Base-by-base conservation (phyloP, 2,329 filamentous ascomycete species). In the Fusarium sambucinum region DNA sequence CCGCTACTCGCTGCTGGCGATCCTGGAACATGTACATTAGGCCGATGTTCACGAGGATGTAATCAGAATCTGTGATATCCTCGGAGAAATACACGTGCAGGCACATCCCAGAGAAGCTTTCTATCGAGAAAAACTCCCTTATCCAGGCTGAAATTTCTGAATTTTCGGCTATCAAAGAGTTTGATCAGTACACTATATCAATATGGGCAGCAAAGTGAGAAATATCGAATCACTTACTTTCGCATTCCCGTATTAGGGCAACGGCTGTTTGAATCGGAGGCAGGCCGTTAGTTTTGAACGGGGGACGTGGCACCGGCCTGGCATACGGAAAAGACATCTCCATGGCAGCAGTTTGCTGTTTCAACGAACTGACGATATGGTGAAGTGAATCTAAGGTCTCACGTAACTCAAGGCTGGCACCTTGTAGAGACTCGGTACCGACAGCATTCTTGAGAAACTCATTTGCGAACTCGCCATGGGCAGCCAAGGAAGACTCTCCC, bases 401-500 rank as follows among this genome's bases (percentile, higher is more conserved):
- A 6, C 74, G 72, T 68, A 80, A 67, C 62, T 79, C 76, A 1
- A 78, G 70, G 10, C 74, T 71, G 0, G 74, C 69, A 8, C 70
- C 73, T 25, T 73, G 70, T 1, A 76, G 52, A 12, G 75, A 68
- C n/a, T 64, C 73, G 25, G 74, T 72, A 13, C 70, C 73, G 17
- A 79, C 78, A 6, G 77, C 77, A 55, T 81, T 77, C 23, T 79
- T 75, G 4, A 82, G 70, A 42, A 84, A 81, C 48, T 84, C 80
- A 23, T 79, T 82, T 33, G 82, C 82, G 63, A 84, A 84, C 14
- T 77, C 78, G 2, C 82, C 81, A 56, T 84, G 82, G 3, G 82
- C 82, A 9, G 81, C 77, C 25, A 84, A 65, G 2, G 81, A 84
- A 4, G 81, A 82, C 60, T 81, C 80, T 10, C 82, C 82, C 45